Percentiles rank a stretch among this genome's conserved stretches.
Evolutionary conservation across 129 eudicot species (phyloP).

Genomic region (Flaveria bidentis): DNA sequence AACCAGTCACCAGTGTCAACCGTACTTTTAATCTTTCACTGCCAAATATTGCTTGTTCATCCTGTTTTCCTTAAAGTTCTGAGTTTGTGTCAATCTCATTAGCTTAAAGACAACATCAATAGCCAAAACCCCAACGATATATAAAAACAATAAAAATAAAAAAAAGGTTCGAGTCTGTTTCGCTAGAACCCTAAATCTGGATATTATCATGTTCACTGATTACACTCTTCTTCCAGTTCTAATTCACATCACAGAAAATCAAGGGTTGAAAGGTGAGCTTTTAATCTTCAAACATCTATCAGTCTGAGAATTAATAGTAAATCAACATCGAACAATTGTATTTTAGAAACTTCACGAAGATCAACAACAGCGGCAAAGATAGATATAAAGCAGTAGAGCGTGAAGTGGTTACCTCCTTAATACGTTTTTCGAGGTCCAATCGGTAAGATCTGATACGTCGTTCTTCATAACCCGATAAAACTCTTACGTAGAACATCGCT

Average conservation of each 20-base stretch:
- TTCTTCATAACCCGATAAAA: constrained; percentile 94
- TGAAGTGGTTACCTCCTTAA: constrained; percentile 35
- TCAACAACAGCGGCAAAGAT: constrained; percentile 3
- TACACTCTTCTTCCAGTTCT: neutral
- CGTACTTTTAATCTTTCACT: too few species aligned
- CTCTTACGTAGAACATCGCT: constrained; percentile 88
- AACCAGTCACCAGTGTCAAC: too few species aligned
- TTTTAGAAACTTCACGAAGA: neutral
- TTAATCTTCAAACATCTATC: neutral
- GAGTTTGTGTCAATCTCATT: too few species aligned
- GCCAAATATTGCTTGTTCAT: too few species aligned
- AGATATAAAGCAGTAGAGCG: neutral
- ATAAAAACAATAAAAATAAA: too few species aligned
- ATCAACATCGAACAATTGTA: neutral
- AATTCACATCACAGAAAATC: neutral
- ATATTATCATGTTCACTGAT: neutral
- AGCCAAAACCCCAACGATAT: too few species aligned
- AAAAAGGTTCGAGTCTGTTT: neutral
- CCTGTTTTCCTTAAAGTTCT: too few species aligned
- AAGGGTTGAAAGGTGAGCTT: neutral
- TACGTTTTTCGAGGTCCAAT: constrained; percentile 60
- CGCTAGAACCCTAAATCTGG: neutral
- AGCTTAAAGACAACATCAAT: too few species aligned
- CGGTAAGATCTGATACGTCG: constrained; percentile 78
- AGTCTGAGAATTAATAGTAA: neutral